Evolutionary conservation across 495 filamentous ascomycete species (phyloP).

Genomic region (Penicillium herquei): DNA sequence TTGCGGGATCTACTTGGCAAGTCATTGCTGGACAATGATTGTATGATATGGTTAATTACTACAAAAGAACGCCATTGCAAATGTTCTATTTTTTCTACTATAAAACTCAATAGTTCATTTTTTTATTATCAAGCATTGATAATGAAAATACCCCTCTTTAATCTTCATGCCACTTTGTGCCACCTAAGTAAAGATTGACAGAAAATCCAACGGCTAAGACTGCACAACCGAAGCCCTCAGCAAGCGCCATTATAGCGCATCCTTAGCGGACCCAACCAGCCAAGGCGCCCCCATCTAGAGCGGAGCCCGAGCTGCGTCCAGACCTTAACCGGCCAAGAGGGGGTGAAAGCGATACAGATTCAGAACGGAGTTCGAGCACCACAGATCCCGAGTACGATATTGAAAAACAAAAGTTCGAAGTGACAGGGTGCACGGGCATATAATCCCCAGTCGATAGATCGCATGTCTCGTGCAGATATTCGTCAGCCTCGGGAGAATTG

Average conservation of each 20-base stretch:
- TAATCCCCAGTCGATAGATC: too few relatives aligned
- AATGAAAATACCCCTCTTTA: too few relatives aligned
- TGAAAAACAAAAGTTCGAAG: too few relatives aligned
- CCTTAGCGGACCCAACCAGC: constrained; percentile 11
- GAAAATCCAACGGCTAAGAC: neutral
- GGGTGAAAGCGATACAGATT: neutral
- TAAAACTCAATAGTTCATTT: neutral
- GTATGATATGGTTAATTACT: constrained; percentile 3
- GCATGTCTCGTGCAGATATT: neutral
- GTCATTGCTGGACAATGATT: constrained; percentile 19
- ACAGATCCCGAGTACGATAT: neutral
- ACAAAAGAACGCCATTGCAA: neutral
- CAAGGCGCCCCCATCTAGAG: constrained; percentile 5
- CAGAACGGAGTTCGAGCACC: neutral
- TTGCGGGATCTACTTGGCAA: neutral
- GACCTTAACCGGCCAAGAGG: constrained; percentile 7
- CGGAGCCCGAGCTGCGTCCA: constrained; percentile 12
- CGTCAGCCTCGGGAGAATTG: neutral
- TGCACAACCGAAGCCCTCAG: constrained; percentile 7
- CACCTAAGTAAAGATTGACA: neutral
- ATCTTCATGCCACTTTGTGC: neutral
- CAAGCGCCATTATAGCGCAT: constrained; percentile 6
- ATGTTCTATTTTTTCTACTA: neutral
- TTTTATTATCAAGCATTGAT: too few relatives aligned
- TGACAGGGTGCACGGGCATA: too few relatives aligned